Evolutionary conservation across 495 filamentous ascomycete species (phyloP).

Genomic region (Neurospora intermedia): DNA sequence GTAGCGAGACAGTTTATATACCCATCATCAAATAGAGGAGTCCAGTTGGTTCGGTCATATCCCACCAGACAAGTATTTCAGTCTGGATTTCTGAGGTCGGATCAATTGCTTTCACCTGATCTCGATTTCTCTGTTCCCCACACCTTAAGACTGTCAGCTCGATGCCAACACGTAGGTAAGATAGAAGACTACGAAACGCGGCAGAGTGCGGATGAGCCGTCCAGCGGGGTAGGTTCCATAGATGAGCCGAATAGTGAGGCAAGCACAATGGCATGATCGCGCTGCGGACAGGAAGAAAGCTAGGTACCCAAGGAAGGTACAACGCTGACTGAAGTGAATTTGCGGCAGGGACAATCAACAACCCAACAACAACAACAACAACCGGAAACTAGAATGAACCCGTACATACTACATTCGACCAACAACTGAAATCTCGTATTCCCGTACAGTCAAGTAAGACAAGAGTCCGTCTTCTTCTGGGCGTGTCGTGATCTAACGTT

Average conservation of each 20-base stretch:
- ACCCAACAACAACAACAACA: not conserved
- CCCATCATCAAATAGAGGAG: not conserved
- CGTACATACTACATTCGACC: not conserved
- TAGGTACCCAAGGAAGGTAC: not conserved
- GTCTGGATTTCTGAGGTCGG: not conserved
- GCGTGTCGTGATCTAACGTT: not conserved
- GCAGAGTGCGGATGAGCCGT: not conserved
- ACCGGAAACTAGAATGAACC: not conserved
- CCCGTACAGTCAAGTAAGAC: too few species aligned
- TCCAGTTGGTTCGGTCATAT: not conserved
- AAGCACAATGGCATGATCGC: not conserved
- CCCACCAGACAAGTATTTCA: not conserved
- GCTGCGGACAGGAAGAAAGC: not conserved
- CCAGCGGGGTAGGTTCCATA: not conserved
- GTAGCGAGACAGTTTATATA: not conserved
- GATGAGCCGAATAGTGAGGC: not conserved
- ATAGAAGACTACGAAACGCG: not conserved
- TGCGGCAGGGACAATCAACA: not conserved
- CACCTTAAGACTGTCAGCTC: not conserved
- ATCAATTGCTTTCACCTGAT: not conserved
- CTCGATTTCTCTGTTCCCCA: not conserved
- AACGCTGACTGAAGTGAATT: not conserved
- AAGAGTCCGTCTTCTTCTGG: not conserved
- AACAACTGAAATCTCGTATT: not conserved
- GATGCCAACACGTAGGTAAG: not conserved